These are phyloP conservation scores for Chalaropsis thielavioides DNA, from an alignment of 2,329 filamentous ascomycete genomes.

Conservation along the genomic window DNA sequence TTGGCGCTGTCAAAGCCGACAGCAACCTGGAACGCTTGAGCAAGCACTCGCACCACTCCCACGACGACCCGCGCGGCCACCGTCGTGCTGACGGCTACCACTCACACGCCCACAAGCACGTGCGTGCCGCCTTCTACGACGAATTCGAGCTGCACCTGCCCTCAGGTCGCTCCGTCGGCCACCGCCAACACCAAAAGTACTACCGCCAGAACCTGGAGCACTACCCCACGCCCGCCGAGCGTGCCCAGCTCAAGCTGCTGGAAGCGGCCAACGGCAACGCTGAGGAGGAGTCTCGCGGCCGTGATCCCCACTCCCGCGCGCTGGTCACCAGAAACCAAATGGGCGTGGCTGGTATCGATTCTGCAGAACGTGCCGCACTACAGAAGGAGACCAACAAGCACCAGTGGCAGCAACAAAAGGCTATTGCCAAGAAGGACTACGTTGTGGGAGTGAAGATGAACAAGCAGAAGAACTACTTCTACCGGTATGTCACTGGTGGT, in stretches of 20 bases:
- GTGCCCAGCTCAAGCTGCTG: slow-evolving; percentile 50
- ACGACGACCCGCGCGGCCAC: slow-evolving; percentile 55
- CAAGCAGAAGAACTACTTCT: slow-evolving; percentile 50
- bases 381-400: slow-evolving; percentile 10
- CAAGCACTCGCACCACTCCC: slow-evolving; percentile 62
- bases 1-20: slow-evolving; percentile 65
- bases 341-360: slow-evolving; percentile 11
- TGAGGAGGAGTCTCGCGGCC: slow-evolving; percentile 18
- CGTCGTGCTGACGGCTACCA: slow-evolving; percentile 65
- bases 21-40: slow-evolving; percentile 51
- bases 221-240: slow-evolving; percentile 67
- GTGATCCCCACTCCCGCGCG: slow-evolving; percentile 9
- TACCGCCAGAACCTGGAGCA: slow-evolving; percentile 84
- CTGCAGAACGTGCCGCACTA: slow-evolving; percentile 6
- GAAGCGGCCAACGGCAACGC: slow-evolving; percentile 27
- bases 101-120: slow-evolving; percentile 64
- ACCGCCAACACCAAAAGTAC: slow-evolving; percentile 75
- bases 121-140: slow-evolving; percentile 69
- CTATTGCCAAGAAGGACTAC: slow-evolving; percentile 17
- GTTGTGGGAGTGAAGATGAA: slow-evolving; percentile 17
- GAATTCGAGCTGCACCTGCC: slow-evolving; percentile 91
- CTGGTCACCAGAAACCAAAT: slow-evolving; percentile 12
- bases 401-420: slow-evolving; percentile 14
- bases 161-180: slow-evolving; percentile 75
- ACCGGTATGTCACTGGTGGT: slow-evolving; percentile 34